Evolutionary conservation across 2,329 filamentous ascomycete species (phyloP), one percentile per base, ranked within the genome.

Genomic region (Colletotrichum tabaci): DNA sequence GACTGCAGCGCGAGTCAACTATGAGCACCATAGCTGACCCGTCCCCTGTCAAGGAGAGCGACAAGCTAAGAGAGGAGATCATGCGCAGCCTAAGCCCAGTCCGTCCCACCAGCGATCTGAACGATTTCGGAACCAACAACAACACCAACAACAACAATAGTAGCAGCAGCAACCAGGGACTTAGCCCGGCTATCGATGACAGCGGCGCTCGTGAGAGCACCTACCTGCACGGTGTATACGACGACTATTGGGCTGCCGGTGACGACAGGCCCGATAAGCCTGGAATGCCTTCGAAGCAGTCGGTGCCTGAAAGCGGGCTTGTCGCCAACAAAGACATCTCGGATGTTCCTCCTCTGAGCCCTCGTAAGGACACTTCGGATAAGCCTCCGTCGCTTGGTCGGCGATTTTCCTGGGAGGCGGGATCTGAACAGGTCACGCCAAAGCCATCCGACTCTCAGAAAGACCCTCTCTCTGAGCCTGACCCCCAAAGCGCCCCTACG

Each of bases 41-140:
- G 9, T 86, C 87, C 0, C 86, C 89, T 40, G 84, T 91, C 70
- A 89, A 91, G 74, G 92, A 94, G 76, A 94, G 89, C 76, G 93
- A 95, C 74, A 86, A 88, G 67, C 79, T 95, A 57, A 87, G 90
- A 38, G 91, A 94, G 71, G 93, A 95, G 76, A 95, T 95, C 66
- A 90, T 94, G 64, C 90, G 89, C 69, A 93, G 90, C 52, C 83
- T 95, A 2, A 91, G 87, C 66, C 87, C 91, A 0, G 78, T 83
- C 15, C 81, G 81, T 40, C 76, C 81, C 4, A 74, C 72, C 23
- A 57, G 60, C 18, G 69, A 64, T 4, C 69, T 72, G 10, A 71
- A 66, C 13, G 74, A 73, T 49, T 46, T 62, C 52, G 40, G 30
- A 35, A 61, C 30, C 4, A 52, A 23, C 9, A 49, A 47, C 49